A percentile compares a stretch with the other conserved stretches of the same genome.
phyloP scores from a whole-genome alignment of 1,139 yeast genomes.

The Candida sp. region DNA sequence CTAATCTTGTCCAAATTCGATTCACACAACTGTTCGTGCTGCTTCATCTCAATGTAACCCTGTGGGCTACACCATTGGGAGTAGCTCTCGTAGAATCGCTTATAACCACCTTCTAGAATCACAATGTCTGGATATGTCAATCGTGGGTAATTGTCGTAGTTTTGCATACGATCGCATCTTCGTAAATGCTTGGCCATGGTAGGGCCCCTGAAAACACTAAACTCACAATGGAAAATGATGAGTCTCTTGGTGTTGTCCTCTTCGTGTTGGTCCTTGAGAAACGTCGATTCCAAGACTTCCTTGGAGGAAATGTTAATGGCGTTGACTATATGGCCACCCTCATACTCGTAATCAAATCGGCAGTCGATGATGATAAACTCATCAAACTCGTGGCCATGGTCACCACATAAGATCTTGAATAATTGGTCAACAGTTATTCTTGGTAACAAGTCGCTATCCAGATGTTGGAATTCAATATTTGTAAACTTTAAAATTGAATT shows the following conservation, averaged over 20 bases:
- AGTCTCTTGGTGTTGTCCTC: constrained; percentile 34
- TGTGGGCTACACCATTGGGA: constrained; percentile 69
- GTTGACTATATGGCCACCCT: constrained; percentile 90
- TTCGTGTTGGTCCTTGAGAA: constrained; percentile 25
- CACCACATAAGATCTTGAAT: constrained; percentile 63
- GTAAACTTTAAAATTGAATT: constrained; percentile 47
- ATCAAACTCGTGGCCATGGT: constrained; percentile 57
- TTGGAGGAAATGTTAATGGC: constrained; percentile 82
- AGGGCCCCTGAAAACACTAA: constrained; percentile 92
- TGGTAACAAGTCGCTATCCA: constrained; percentile 69
- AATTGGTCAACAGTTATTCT: constrained; percentile 73
- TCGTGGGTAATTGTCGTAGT: constrained; percentile 77
- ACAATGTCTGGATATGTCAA: constrained; percentile 88
- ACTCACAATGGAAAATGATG: constrained; percentile 92
- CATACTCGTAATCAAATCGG: constrained; percentile 88
- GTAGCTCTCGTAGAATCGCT: constrained; percentile 65
- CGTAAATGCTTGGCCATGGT: constrained; percentile 87
- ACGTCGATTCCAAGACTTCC: constrained; percentile 61
- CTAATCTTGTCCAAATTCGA: constrained; percentile 73
- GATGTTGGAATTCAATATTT: constrained; percentile 43
- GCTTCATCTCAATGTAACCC: constrained; percentile 88
- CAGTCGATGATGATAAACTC: constrained; percentile 78
- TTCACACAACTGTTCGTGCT: constrained; percentile 72
- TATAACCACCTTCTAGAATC: constrained; percentile 91
- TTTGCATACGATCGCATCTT: constrained; percentile 77